Percentiles rank a stretch among this genome's conserved stretches.
phyloP scores from a whole-genome alignment of 768 basidiomycete species.

The Dendrothele bispora region DNA sequence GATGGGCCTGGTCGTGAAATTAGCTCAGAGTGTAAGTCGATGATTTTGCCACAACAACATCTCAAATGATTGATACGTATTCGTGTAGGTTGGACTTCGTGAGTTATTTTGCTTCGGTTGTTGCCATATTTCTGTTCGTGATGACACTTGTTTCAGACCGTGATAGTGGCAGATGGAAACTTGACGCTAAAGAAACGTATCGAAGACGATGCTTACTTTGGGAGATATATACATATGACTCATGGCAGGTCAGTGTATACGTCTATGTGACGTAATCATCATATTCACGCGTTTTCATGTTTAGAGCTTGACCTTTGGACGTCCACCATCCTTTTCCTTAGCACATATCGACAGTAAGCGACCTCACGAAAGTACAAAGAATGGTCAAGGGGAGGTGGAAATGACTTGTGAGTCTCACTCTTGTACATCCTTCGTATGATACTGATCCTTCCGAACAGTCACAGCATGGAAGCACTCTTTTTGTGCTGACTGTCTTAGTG shows the following conservation, averaged over 20 bases:
- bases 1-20: constrained; percentile 70
- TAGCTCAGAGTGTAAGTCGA: constrained; percentile 61
- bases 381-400: constrained; percentile 50
- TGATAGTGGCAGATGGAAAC: constrained; percentile 66
- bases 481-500: constrained; percentile 56
- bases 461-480: constrained; percentile 72
- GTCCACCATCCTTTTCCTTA: constrained; percentile 64
- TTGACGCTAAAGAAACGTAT: constrained; percentile 54
- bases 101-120: constrained; percentile 29
- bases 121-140: constrained; percentile 4
- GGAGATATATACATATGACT: constrained; percentile 67
- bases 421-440: background rate
- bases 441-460: constrained; percentile 35
- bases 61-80: constrained; percentile 15
- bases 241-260: constrained; percentile 56
- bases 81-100: constrained; percentile 64
- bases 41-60: constrained; percentile 12
- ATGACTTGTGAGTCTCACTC: constrained; percentile 54
- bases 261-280: too few relatives aligned
- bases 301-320: constrained; percentile 70
- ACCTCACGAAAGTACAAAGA: constrained; percentile 45
- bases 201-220: constrained; percentile 62
- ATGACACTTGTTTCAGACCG: constrained; percentile 45
- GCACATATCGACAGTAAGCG: constrained; percentile 57
- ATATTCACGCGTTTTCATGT: background rate